Evolutionary conservation across 1,139 yeast genomes (phyloP).

Genomic region (Diutina siamensis): DNA sequence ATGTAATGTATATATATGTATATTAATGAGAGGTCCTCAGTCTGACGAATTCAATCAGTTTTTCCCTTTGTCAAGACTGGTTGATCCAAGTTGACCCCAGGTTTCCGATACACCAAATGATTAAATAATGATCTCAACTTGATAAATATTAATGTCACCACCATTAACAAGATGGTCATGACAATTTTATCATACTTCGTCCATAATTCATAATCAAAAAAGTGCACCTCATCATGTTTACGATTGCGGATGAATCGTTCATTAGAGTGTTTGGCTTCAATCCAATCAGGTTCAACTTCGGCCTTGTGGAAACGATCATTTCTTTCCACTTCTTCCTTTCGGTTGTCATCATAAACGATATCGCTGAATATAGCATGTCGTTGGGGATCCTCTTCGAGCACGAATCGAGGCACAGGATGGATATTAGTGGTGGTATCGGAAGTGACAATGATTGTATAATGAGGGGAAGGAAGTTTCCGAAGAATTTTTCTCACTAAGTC

Average conservation of each 20-base stretch:
- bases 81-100: background rate
- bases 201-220: constrained; percentile 30
- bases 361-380: constrained; percentile 33
- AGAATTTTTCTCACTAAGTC: constrained; percentile 37
- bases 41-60: background rate
- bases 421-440: constrained; percentile 15
- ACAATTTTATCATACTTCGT: constrained; percentile 27
- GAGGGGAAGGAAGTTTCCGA: constrained; percentile 61
- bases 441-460: constrained; percentile 42
- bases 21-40: background rate
- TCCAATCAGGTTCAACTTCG: constrained; percentile 10
- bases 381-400: constrained; percentile 20
- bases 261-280: constrained; percentile 12
- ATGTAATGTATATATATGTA: constrained; percentile 4
- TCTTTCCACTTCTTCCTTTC: constrained; percentile 43
- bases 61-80: background rate
- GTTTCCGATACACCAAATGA: background rate
- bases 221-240: constrained; percentile 22
- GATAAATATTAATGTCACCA: constrained; percentile 13
- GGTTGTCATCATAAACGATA: constrained; percentile 32
- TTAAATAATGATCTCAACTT: constrained; percentile 8
- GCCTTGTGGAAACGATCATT: constrained; percentile 22
- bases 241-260: constrained; percentile 1
- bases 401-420: constrained; percentile 21
- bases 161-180: constrained; percentile 24